phyloP scores from a whole-genome alignment of 495 filamentous ascomycete species.

The Chlorociboria aeruginascens region DNA sequence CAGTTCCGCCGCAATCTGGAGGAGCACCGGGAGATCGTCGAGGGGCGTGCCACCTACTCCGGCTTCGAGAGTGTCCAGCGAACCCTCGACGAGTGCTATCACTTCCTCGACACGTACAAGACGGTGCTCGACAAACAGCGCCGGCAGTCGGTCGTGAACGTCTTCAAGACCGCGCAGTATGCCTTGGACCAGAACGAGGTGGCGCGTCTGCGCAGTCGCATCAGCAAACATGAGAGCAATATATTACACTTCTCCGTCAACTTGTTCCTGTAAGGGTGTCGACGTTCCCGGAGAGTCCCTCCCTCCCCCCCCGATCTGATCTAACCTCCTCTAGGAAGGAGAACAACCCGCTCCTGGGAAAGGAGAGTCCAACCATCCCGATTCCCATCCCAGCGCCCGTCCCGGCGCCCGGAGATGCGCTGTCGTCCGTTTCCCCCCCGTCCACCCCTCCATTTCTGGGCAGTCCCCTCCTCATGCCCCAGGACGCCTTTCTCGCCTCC shows the following conservation, averaged over 20 bases:
- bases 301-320: too few relatives aligned
- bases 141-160: background rate
- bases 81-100: background rate
- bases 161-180: slow-evolving; percentile 1
- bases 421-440: background rate
- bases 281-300: background rate
- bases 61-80: background rate
- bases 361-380: background rate
- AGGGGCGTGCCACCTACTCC: background rate
- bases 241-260: slow-evolving; percentile 1
- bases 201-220: background rate
- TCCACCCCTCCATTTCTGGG: background rate
- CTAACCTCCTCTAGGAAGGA: background rate
- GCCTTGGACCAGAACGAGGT: background rate
- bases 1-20: background rate
- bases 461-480: background rate
- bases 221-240: background rate
- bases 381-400: background rate
- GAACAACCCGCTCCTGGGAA: background rate
- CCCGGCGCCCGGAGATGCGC: background rate
- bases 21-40: background rate
- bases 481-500: background rate
- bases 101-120: slow-evolving; percentile 1
- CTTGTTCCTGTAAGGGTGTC: slow-evolving; percentile 1
- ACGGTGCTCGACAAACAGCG: background rate